phyloP scores from a whole-genome alignment of 106 monocot genomes.

The Platanthera guangdongensis region DNA sequence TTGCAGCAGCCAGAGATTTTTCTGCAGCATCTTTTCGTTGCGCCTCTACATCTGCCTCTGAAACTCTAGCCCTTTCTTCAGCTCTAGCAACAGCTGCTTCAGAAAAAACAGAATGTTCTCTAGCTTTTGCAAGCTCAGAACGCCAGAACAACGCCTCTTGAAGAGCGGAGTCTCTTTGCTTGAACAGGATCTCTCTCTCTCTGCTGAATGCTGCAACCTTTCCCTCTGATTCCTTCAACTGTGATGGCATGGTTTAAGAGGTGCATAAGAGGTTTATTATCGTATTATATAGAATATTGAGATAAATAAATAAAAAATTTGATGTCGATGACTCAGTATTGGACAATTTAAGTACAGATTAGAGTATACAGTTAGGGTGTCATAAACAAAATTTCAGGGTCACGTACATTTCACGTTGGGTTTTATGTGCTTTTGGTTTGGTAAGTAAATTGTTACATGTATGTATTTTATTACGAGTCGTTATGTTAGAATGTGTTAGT shows the following conservation, averaged over 20 bases:
- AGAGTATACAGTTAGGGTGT: too few relatives aligned
- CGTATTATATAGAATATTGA: neutral
- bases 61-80: constrained; percentile 78
- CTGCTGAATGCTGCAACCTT: constrained; percentile 35
- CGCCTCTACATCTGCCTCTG: constrained; percentile 54
- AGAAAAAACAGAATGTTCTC: constrained; percentile 72
- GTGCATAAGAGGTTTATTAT: neutral
- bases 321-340: neutral
- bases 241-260: neutral
- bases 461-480: too few relatives aligned
- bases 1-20: constrained; percentile 45
- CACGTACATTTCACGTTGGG: too few relatives aligned
- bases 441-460: too few relatives aligned
- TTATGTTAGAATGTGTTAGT: too few relatives aligned
- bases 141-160: constrained; percentile 90
- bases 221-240: constrained; percentile 76
- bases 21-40: constrained; percentile 55
- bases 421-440: too few relatives aligned
- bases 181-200: constrained; percentile 55
- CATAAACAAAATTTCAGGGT: too few relatives aligned
- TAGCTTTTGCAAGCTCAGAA: constrained; percentile 88
- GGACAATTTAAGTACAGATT: neutral
- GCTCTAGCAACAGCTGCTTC: constrained; percentile 91
- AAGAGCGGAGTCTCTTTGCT: constrained; percentile 71
- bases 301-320: neutral